Evolutionary conservation across 345 rosid species (phyloP), one percentile per base, ranked within the genome.

Genomic region (Camelina laxa): DNA sequence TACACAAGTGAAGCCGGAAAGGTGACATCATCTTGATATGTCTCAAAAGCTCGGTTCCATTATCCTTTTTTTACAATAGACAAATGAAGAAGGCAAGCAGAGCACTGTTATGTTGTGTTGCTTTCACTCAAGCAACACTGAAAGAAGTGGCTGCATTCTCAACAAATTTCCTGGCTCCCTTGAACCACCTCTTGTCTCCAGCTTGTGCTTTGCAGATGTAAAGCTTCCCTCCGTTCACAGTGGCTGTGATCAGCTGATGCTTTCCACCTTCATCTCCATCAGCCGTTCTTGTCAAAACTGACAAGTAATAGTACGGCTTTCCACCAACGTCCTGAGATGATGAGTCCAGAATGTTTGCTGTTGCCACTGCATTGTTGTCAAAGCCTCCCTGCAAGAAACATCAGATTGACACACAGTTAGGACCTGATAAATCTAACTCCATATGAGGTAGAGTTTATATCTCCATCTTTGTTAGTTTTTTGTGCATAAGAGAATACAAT

Each of bases 111-210:
- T 57, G 57, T 41, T 36, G 59, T 70, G 50, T 53, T 61, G 74
- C 58, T 76, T 77, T 27, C 59, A 63, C 36, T 62, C 73, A 95
- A 54, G 97, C 99, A 81, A 95, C 83, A 59, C 93, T 92, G 90
- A 92, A 95, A 30, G 97, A 92, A 82, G 58, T 83, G 2, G 87
- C 84, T 21, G 97, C 33, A 72, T 71, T 90, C 85, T 95, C 97
- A 6, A 91, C 92, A 39, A 74, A 91, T 84, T 81, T 95, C 54
- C 83, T 90, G 20, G 97, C 89, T 59, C 97, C 99, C 82, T 95
- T 95, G 81, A 95, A 95, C 99, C 99, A 95, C 82, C 99, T 90
- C 93, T 95, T 91, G 86, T 95, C 99, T 39, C 99, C 97, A 5
- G 97, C 97, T 77, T 92, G 99, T 9, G 97, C 99, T 86, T 92